Evolutionary conservation across 306 rosid species (phyloP).

Genomic region (Vicia villosa): DNA sequence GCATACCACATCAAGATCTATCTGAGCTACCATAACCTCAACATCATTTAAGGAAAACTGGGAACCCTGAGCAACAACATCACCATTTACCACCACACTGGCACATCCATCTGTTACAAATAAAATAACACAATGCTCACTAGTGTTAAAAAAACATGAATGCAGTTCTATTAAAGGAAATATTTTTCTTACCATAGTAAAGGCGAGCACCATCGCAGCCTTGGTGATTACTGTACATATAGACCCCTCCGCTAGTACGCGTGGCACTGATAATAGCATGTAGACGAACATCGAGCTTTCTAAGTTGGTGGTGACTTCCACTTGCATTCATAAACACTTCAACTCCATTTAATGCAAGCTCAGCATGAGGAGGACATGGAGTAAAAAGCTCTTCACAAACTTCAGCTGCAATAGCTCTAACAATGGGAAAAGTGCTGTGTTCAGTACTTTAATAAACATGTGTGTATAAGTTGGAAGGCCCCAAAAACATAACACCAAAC

Average conservation of each 20-base stretch:
- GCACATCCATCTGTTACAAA: constrained; percentile 84
- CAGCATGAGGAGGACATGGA: constrained; percentile 81
- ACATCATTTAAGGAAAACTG: constrained; percentile 93
- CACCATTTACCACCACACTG: constrained; percentile 82
- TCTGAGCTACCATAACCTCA: constrained; percentile 81
- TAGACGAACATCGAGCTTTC: constrained; percentile 93
- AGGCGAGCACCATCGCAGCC: constrained; percentile 98
- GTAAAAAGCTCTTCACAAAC: constrained; percentile 90
- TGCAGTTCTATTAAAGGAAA: constrained; percentile 4
- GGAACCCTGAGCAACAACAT: constrained; percentile 89
- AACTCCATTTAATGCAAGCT: constrained; percentile 94
- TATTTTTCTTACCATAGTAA: constrained; percentile 69
- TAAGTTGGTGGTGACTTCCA: constrained; percentile 97
- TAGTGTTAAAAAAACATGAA: constrained; percentile 15
- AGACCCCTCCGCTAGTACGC: constrained; percentile 87
- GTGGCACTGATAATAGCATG: constrained; percentile 86
- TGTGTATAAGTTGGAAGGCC: too few species aligned
- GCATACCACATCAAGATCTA: constrained; percentile 91
- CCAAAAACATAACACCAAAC: too few species aligned
- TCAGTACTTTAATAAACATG: too few species aligned
- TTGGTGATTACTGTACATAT: constrained; percentile 93
- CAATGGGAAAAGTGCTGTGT: too few species aligned
- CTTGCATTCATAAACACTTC: constrained; percentile 98
- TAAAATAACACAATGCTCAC: constrained; percentile 15
- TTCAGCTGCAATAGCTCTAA: constrained; percentile 92